Evolutionary conservation across 345 rosid species (phyloP), one percentile per base, ranked within the genome.

Genomic region (Eucalyptus guilfoylei): DNA sequence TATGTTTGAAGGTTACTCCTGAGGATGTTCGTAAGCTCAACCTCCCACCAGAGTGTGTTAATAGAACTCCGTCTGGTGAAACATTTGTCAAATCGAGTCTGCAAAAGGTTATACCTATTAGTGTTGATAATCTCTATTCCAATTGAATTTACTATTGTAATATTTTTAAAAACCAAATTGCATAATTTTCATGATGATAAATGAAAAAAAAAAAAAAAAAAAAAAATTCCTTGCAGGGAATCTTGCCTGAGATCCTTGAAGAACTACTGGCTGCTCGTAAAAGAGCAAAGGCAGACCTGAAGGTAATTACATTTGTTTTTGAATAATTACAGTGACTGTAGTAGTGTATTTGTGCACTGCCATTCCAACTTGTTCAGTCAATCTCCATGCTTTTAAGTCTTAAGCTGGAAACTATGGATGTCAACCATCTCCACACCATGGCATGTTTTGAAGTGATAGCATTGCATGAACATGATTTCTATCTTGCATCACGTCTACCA

Each of bases 241-340:
- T 98, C 89, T 99, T 98, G 92, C 99, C 99, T 89, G 99, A 98
- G 93, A 98, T 98, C 91, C 99, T 98, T 58, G 99, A 97, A 95
- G 99, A 97, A 92, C 92, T 98, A 67, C 89, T 98, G 90, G 85
- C 94, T 88, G 99, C 99, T 89, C 98, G 99, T 69, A 98, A 94
- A 94, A 95, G 97, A 94, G 99, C 99, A 87, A 98, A 97, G 93
- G 97, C 97, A 49, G 99, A 98, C 93, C 89, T 98, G 90, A 97
- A 97, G 98, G 99, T 95, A 90, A 89, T 69, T 91, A 44, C 69
- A 80, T 55, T 86, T 89, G 16, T 47, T 69, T n/a, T 80, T 80
- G 37, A 11, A 24, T 80, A 44, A 26, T 76, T 34, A 45, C 55
- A 45, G 40, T 44, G 76, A 44, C 17, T 44, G 49, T 47, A 30